Evolutionary conservation across 2,329 filamentous ascomycete genomes (phyloP).

Genomic region (Dactylellina cionopaga): DNA sequence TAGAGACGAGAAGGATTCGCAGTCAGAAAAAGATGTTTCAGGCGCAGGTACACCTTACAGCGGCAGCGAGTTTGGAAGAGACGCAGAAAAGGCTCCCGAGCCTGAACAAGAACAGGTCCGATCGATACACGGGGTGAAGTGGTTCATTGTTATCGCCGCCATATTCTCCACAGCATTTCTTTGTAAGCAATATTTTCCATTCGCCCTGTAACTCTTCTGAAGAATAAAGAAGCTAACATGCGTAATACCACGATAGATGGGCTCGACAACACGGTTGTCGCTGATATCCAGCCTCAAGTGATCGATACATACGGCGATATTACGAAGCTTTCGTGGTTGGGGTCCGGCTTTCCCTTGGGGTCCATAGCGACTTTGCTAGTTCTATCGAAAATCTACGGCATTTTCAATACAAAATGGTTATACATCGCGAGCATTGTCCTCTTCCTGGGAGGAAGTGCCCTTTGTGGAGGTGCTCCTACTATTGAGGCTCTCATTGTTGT

Average conservation of each 20-base stretch:
- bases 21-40: constrained; percentile 36
- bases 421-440: constrained; percentile 57
- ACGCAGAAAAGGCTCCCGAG: constrained; percentile 30
- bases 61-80: constrained; percentile 38
- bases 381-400: constrained; percentile 60
- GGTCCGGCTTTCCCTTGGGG: constrained; percentile 62
- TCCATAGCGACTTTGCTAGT: constrained; percentile 61
- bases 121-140: constrained; percentile 49
- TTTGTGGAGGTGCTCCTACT: constrained; percentile 59
- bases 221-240: constrained; percentile 22
- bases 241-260: constrained; percentile 56
- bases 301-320: constrained; percentile 60
- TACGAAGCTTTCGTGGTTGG: constrained; percentile 62
- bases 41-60: constrained; percentile 42
- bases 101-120: constrained; percentile 30
- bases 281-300: constrained; percentile 64
- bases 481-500: constrained; percentile 56
- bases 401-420: constrained; percentile 64
- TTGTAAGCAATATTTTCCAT: constrained; percentile 54
- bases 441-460: constrained; percentile 58
- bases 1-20: constrained; percentile 14
- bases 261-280: constrained; percentile 65
- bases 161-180: constrained; percentile 58
- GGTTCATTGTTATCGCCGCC: constrained; percentile 56
- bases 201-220: no score